Evolutionary conservation across 108 stramenopile genomes (phyloP), one percentile per base, ranked within the genome.

Genomic region (Pseudonitzschia multiseries): DNA sequence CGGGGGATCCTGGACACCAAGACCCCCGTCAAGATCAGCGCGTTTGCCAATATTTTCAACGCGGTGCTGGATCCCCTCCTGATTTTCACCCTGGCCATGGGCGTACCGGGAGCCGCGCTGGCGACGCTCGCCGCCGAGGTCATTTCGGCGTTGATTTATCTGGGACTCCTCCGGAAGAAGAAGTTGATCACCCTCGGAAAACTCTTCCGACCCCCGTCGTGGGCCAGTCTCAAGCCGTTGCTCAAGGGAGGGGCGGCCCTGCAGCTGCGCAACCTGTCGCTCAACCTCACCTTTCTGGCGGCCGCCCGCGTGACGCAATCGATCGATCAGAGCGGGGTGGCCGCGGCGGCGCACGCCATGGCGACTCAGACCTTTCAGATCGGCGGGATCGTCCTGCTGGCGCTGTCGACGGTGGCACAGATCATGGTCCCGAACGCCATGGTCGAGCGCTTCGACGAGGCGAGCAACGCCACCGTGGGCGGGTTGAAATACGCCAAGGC

Each of bases 321-420:
- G 17, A 85, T 96, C 69, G 95, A 96, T 68, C 21, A 84, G 26
- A 85, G 84, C n/a, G 93, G 95, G 10, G 89, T 90, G 28, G 90
- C 91, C 12, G 90, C 93, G 28, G 89, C 92, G 8, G 95, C 95
- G 14, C 89, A 93, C 73, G 83, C 93, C 24, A 87, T 96, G 74
- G 84, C 93, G 1, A 93, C 94, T 41, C 92, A 96, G 70, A 77
- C 84, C n/a, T 96, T 90, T 63, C 90, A 93, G 70, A 74, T 96
- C 67, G 95, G 93, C 15, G 93, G 93, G 9, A 86, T 96, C 66
- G 91, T 92, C 15, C 72, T 92, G 65, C 64, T 96, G 54, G 95
- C 95, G 2, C 61, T 96, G 15, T 87, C 86, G 1, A 83, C 84
- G 12, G 93, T 93, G 5, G 92, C 95, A 21, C 89, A 91, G 68